Evolutionary conservation across 2,329 filamentous ascomycete species (phyloP).

Genomic region (Ophiosphaerella herpotricha): DNA sequence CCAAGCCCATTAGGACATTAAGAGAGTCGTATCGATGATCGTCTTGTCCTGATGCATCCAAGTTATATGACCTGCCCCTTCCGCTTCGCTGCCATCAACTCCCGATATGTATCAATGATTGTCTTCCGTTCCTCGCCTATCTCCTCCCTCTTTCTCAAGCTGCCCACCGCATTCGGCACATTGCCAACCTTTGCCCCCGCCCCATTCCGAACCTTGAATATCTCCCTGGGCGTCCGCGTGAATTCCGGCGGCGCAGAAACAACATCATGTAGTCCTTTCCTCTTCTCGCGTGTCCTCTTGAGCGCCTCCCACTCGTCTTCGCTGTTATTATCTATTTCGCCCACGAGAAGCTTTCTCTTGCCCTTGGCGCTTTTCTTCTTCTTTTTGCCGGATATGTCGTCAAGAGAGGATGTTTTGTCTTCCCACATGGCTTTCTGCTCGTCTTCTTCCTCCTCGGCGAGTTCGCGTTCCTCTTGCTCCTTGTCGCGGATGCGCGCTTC

Average conservation of each 20-base stretch:
- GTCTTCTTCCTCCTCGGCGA: slow-evolving; percentile 66
- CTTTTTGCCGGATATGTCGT: slow-evolving; percentile 59
- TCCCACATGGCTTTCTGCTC: slow-evolving; percentile 66
- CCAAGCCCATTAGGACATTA: too few species aligned
- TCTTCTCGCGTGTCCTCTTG: slow-evolving; percentile 59
- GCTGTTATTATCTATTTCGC: slow-evolving; percentile 58
- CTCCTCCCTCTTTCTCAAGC: slow-evolving; percentile 73
- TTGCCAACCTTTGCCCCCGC: slow-evolving; percentile 70
- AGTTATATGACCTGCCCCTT: slow-evolving; percentile 3
- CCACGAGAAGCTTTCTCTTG: slow-evolving; percentile 57
- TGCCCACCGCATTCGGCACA: slow-evolving; percentile 71
- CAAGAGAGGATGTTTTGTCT: slow-evolving; percentile 66
- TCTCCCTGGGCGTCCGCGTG: slow-evolving; percentile 64
- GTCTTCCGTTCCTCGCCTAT: slow-evolving; percentile 69
- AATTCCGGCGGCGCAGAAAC: slow-evolving; percentile 78
- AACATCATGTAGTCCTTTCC: slow-evolving; percentile 63
- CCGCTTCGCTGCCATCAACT: slow-evolving; percentile 61
- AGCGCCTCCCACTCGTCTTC: slow-evolving; percentile 80
- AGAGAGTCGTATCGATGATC: not conserved
- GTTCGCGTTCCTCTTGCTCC: slow-evolving; percentile 76
- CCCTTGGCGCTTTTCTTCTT: slow-evolving; percentile 53
- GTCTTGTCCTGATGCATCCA: not conserved
- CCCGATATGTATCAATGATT: slow-evolving; percentile 75
- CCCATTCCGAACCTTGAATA: slow-evolving; percentile 67
- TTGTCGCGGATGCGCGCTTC: slow-evolving; percentile 66